Conservation (phyloP, 163 green algal genomes). For the Trebouxiophyceae sp. region DNA sequence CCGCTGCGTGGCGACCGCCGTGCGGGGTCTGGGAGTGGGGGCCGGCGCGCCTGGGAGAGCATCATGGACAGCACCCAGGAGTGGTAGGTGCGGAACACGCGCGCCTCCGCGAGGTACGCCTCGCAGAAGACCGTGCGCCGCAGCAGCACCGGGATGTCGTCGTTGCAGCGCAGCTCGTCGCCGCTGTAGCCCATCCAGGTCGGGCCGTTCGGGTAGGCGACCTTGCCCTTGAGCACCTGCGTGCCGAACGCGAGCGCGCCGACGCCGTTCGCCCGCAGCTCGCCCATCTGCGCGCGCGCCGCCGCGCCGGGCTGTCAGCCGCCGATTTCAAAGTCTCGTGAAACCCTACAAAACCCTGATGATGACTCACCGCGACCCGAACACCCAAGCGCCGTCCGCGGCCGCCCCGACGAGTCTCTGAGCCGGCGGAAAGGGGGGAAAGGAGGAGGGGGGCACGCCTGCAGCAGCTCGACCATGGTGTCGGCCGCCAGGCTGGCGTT, state of each 20-base stretch:
- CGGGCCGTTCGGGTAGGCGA: conserved; percentile 2
- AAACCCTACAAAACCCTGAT: too few species aligned
- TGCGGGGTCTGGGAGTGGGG: too few species aligned
- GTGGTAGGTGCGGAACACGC: neutral
- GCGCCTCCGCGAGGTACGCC: neutral
- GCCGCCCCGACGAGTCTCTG: too few species aligned
- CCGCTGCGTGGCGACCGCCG: too few species aligned
- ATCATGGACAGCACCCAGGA: conserved; percentile 6
- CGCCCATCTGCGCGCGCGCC: neutral
- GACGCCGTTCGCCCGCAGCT: neutral
- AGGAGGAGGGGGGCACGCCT: neutral
- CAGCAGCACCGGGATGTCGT: conserved; percentile 10
- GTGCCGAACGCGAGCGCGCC: conserved; percentile 7
- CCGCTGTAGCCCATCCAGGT: conserved; percentile 14
- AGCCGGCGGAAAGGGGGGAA: too few species aligned
- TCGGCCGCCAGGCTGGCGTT: neutral
- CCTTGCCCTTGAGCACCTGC: neutral
- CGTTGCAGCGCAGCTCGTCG: conserved; percentile 7
- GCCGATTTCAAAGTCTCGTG: neutral
- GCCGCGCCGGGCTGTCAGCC: neutral
- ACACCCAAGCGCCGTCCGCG: too few species aligned
- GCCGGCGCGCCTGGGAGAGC: conserved; percentile 5
- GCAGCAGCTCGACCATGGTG: neutral
- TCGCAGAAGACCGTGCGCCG: neutral
- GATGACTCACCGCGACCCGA: too few species aligned